Evolutionary conservation across 2,329 filamentous ascomycete species (phyloP).

Genomic region (Emmonsiellopsis sp.): DNA sequence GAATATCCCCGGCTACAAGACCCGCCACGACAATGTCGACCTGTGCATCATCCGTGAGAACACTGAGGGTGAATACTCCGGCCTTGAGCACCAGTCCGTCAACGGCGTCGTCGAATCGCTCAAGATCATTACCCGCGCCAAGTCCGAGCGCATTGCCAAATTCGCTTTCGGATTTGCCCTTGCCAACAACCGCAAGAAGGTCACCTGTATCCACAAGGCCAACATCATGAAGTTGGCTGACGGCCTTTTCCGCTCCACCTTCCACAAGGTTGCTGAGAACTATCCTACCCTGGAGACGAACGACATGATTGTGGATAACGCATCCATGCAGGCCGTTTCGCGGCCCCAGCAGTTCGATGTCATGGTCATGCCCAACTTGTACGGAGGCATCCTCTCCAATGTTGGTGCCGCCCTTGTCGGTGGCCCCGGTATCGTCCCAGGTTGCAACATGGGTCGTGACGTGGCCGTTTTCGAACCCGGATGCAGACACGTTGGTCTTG

Average conservation of each 20-base stretch:
- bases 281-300: slow-evolving; percentile 93
- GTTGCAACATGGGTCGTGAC: slow-evolving; percentile 99
- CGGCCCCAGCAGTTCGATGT: slow-evolving; percentile 97
- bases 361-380: slow-evolving; percentile 99
- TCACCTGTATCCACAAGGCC: slow-evolving; percentile 99
- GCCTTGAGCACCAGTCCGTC: slow-evolving; percentile 96
- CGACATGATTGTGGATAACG: slow-evolving; percentile 99
- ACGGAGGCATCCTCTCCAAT: slow-evolving; percentile 98
- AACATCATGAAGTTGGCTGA: slow-evolving; percentile 99
- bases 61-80: slow-evolving; percentile 99
- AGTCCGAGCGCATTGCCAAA: slow-evolving; percentile 98
- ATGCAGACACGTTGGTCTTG: slow-evolving; percentile 97
- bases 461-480: slow-evolving; percentile 98
- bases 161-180: slow-evolving; percentile 97
- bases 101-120: slow-evolving; percentile 94
- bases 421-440: slow-evolving; percentile 91
- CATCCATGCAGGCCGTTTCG: slow-evolving; percentile 97
- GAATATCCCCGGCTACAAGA: slow-evolving; percentile 98
- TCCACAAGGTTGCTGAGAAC: slow-evolving; percentile 86
- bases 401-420: slow-evolving; percentile 95
- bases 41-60: slow-evolving; percentile 99
- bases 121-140: slow-evolving; percentile 98
- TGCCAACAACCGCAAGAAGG: slow-evolving; percentile 98
- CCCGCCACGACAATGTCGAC: slow-evolving; percentile 93
- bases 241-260: slow-evolving; percentile 95